phyloP scores from a whole-genome alignment of 257 asterid genomes.

The Ligustrum vulgare region DNA sequence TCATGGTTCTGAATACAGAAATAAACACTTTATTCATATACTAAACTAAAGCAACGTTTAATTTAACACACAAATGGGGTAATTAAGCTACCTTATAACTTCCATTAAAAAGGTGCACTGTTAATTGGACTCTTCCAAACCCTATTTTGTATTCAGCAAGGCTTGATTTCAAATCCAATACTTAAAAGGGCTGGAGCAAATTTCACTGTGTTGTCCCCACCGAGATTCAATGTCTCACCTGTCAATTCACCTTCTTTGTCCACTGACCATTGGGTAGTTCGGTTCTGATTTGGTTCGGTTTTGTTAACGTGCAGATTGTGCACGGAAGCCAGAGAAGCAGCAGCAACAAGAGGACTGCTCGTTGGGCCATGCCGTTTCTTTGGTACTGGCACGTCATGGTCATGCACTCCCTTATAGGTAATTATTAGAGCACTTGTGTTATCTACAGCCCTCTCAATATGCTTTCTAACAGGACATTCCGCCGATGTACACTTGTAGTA shows the following conservation, averaged over 20 bases:
- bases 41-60: conserved; percentile 29
- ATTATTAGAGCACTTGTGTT: conserved; percentile 54
- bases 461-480: conserved; percentile 89
- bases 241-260: conserved; percentile 59
- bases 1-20: conserved; percentile 20
- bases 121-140: conserved; percentile 12
- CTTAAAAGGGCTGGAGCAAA: conserved; percentile 65
- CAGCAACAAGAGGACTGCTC: conserved; percentile 35
- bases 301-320: conserved; percentile 30
- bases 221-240: conserved; percentile 42
- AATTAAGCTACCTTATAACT: conserved; percentile 18
- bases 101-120: conserved; percentile 17
- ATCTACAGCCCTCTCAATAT: conserved; percentile 74
- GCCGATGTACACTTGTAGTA: conserved; percentile 89
- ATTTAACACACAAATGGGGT: conserved; percentile 22
- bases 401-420: conserved; percentile 78
- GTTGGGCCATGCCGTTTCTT: conserved; percentile 61
- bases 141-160: conserved; percentile 48
- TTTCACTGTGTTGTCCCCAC: conserved; percentile 45
- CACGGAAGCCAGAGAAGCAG: conserved; percentile 46
- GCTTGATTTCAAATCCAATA: conserved; percentile 77
- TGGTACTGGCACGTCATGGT: conserved; percentile 81
- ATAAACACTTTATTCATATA: conserved; percentile 20
- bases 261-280: conserved; percentile 57
- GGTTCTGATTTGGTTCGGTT: conserved; percentile 34